A percentile compares a stretch with the other conserved stretches of the same genome.
Conservation (phyloP, 345 rosid genomes). For the Citrus inodora region DNA sequence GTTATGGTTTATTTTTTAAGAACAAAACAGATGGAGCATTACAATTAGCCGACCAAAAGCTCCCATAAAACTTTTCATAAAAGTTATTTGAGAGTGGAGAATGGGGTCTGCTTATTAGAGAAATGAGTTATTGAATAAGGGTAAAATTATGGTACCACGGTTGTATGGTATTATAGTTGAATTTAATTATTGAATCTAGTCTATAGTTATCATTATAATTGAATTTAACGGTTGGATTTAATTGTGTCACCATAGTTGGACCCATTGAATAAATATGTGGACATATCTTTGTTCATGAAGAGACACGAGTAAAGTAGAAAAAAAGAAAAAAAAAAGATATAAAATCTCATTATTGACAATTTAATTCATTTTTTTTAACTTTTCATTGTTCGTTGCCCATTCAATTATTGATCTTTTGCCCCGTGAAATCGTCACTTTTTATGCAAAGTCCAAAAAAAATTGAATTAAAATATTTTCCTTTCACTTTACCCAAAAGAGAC, state of each 20-base stretch:
- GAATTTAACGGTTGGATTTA: too few species aligned
- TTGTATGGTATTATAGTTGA: too few species aligned
- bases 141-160: too few species aligned
- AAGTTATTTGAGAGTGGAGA: neutral
- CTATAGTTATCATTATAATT: rapidly evolving
- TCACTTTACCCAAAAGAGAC: neutral
- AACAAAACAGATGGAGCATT: neutral
- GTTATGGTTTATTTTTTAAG: too few species aligned
- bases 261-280: too few species aligned
- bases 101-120: neutral
- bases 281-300: neutral
- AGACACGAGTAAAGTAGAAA: neutral
- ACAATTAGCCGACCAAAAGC: neutral
- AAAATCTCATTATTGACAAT: neutral
- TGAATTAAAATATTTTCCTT: slow-evolving; percentile 2
- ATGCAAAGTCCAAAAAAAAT: neutral
- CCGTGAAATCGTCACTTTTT: slow-evolving; percentile 1
- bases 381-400: neutral
- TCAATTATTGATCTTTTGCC: neutral
- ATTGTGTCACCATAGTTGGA: too few species aligned
- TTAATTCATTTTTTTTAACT: neutral
- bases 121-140: neutral
- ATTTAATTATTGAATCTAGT: too few species aligned
- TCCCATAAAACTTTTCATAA: neutral
- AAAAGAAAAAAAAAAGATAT: neutral